Evolutionary conservation across 148 eudicot species (phyloP).

Genomic region (Fallopia convolvulus): DNA sequence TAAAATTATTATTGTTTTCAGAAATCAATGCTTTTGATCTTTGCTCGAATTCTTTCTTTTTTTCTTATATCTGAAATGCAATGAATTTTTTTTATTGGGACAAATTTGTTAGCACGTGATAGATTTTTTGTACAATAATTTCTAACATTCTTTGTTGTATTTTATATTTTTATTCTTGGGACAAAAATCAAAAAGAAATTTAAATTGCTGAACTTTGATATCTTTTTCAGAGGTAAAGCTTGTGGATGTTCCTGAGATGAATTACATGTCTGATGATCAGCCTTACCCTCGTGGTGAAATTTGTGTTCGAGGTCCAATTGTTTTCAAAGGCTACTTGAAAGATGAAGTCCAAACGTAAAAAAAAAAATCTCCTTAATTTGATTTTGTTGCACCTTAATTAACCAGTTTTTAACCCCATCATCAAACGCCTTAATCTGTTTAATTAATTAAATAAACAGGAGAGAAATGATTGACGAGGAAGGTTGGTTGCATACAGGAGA

Average conservation of each 20-base stretch:
- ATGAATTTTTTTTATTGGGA: not conserved
- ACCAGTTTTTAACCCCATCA: not conserved
- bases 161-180: no score
- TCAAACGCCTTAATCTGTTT: not conserved
- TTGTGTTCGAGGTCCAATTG: conserved; percentile 79
- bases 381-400: not conserved
- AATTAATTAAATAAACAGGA: conserved; percentile 37
- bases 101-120: not conserved
- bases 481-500: conserved; percentile 96
- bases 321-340: conserved; percentile 83
- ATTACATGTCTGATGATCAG: conserved; percentile 83
- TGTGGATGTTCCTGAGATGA: conserved; percentile 94
- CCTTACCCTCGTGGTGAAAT: conserved; percentile 97
- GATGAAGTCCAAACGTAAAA: conserved; percentile 84
- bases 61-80: not conserved
- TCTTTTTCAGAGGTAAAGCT: conserved; percentile 68
- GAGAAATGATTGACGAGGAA: conserved; percentile 79
- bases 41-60: not conserved
- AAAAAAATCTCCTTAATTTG: not conserved
- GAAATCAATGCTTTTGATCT: no score
- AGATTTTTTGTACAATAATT: no score
- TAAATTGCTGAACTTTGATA: conserved; percentile 1
- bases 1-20: no score
- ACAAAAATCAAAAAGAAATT: no score
- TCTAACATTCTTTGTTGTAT: no score